Evolutionary conservation across 202 grass and related monocot genomes (phyloP).

Genomic region (Zoysia matrella): DNA sequence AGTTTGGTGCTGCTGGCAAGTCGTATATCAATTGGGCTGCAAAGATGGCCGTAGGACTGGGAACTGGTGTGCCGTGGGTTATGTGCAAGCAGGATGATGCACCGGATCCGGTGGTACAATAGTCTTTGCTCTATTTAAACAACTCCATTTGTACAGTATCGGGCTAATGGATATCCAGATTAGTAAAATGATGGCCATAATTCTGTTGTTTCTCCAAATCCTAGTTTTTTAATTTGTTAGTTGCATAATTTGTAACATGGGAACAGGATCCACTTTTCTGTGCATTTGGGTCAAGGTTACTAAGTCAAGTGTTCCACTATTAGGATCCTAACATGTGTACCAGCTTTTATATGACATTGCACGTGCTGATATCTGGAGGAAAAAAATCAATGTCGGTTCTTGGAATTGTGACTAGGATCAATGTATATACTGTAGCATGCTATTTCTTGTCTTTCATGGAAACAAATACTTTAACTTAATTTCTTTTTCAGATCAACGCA

Average conservation of each 20-base stretch:
- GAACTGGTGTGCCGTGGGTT: slow-evolving; percentile 87
- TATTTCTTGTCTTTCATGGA: not conserved
- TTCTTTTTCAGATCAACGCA: slow-evolving; percentile 80
- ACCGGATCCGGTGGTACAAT: slow-evolving; percentile 92
- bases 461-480: slow-evolving; percentile 5
- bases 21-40: slow-evolving; percentile 94
- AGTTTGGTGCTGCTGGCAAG: slow-evolving; percentile 70
- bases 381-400: slow-evolving; percentile 2
- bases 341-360: not conserved
- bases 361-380: not conserved
- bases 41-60: slow-evolving; percentile 84
- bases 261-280: not conserved
- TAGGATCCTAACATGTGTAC: not conserved
- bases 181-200: not conserved
- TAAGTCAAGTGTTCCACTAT: too few relatives aligned
- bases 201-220: not conserved
- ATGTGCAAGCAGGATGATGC: slow-evolving; percentile 51
- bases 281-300: not conserved
- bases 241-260: not conserved
- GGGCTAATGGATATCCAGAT: not conserved
- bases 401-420: not conserved
- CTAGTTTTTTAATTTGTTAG: not conserved
- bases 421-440: not conserved
- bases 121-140: slow-evolving; percentile 24
- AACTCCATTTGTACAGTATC: not conserved